Percentiles rank a stretch among this genome's conserved stretches.
Conservation (phyloP, 2,329 filamentous ascomycete genomes). For the Eutypella sp. region DNA sequence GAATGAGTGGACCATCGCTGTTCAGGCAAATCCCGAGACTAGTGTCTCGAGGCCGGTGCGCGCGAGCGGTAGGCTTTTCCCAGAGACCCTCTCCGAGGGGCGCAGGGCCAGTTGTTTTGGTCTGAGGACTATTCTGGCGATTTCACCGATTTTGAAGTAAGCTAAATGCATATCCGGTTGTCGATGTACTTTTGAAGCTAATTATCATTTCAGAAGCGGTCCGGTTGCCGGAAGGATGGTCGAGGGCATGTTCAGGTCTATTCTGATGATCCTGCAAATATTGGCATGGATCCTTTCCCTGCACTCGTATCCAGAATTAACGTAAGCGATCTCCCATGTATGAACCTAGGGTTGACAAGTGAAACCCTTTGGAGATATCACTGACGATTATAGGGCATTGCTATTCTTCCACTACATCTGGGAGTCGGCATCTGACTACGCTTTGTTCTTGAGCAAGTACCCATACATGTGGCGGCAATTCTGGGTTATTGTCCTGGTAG, state of each 20-base stretch:
- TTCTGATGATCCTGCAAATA: conserved; percentile 2
- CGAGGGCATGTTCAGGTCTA: conserved; percentile 2
- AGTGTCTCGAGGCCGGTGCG: conserved; percentile 3
- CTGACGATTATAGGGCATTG: conserved; percentile 35
- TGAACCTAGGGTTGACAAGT: not conserved
- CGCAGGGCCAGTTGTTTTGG: conserved; percentile 2
- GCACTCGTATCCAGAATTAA: not conserved
- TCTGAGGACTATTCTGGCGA: not conserved
- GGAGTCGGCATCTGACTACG: conserved; percentile 36
- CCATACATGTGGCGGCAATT: conserved; percentile 8
- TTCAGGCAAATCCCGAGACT: conserved; percentile 4
- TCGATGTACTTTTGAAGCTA: not conserved
- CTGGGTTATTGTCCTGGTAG: conserved; percentile 2
- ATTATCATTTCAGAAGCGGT: not conserved
- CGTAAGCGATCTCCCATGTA: conserved; percentile 8
- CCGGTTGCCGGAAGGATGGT: conserved; percentile 3
- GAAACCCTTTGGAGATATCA: not conserved
- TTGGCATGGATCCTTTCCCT: conserved; percentile 1
- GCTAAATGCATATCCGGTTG: not conserved
- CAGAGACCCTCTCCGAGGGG: conserved; percentile 9
- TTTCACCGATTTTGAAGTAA: conserved; percentile 3
- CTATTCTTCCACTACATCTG: conserved; percentile 43
- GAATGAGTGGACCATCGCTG: conserved; percentile 3
- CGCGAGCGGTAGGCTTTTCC: not conserved
- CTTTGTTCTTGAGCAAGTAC: conserved; percentile 41